phyloP scores from a whole-genome alignment of 2,329 filamentous ascomycete species.

The Fusarium robinianum region DNA sequence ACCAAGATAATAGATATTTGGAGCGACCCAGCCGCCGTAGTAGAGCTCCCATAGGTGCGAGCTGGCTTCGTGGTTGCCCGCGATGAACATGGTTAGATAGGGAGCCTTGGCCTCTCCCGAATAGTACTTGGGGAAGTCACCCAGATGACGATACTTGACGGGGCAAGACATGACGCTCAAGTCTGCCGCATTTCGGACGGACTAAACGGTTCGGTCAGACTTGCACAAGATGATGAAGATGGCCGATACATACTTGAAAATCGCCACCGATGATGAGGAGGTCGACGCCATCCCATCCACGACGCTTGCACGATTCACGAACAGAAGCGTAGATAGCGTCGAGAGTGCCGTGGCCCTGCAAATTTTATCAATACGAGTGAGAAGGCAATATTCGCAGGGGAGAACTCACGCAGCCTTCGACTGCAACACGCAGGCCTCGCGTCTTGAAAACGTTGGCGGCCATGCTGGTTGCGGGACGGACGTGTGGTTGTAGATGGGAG shows the following conservation, averaged over 20 bases:
- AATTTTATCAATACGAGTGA: constrained; percentile 25
- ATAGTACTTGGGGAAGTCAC: constrained; percentile 96
- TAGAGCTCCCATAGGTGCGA: constrained; percentile 90
- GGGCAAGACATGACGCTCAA: constrained; percentile 89
- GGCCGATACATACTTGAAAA: constrained; percentile 68
- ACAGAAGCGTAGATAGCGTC: constrained; percentile 89
- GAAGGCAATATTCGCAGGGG: no score
- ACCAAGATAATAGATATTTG: constrained; percentile 96
- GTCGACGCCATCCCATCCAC: constrained; percentile 82
- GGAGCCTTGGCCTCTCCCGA: constrained; percentile 76
- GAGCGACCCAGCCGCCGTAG: constrained; percentile 96
- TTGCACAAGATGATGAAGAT: neutral
- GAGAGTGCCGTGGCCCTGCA: constrained; percentile 85
- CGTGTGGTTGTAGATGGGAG: constrained; percentile 22
- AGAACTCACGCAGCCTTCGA: constrained; percentile 79
- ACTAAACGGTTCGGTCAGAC: constrained; percentile 51
- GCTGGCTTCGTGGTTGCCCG: constrained; percentile 93
- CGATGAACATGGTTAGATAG: constrained; percentile 89
- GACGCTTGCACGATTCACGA: constrained; percentile 66
- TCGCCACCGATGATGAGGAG: constrained; percentile 94
- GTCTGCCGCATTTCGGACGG: constrained; percentile 86
- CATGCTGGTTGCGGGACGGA: constrained; percentile 34
- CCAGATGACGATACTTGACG: constrained; percentile 81
- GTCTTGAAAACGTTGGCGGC: constrained; percentile 40
- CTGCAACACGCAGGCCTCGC: constrained; percentile 71